Conservation (phyloP, 495 filamentous ascomycete genomes). For the Daldinia vernicosa region DNA sequence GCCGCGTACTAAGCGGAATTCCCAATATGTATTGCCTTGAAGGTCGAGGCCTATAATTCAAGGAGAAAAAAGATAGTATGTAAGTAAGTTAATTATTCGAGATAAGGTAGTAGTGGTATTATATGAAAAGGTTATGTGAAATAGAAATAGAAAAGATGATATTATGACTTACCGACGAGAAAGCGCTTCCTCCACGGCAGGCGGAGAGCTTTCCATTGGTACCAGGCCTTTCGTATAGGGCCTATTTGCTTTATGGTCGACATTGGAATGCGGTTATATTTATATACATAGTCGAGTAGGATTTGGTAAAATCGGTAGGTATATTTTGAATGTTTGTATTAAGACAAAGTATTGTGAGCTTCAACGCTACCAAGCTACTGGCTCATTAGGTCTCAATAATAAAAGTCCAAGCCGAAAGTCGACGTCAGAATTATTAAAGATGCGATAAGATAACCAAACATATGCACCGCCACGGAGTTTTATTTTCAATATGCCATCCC, state of each 20-base stretch:
- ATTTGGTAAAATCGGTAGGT: neutral
- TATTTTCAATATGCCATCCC: neutral
- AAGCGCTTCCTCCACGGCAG: slow-evolving; percentile 88
- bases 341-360: neutral
- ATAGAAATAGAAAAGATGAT: slow-evolving; percentile 20
- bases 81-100: slow-evolving; percentile 28
- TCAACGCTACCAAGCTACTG: neutral
- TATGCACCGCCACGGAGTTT: slow-evolving; percentile 21
- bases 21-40: slow-evolving; percentile 92
- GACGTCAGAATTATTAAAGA: slow-evolving; percentile 40
- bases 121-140: slow-evolving; percentile 8
- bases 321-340: neutral
- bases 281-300: slow-evolving; percentile 1
- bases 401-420: neutral
- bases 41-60: slow-evolving; percentile 76
- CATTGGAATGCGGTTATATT: slow-evolving; percentile 5
- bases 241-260: slow-evolving; percentile 46
- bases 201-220: slow-evolving; percentile 82
- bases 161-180: slow-evolving; percentile 71
- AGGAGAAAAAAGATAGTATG: neutral
- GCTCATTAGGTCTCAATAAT: neutral
- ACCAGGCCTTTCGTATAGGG: slow-evolving; percentile 66
- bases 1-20: slow-evolving; percentile 75
- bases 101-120: neutral
- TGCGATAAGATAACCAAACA: slow-evolving; percentile 19